Evolutionary conservation across 805 yeast genomes (phyloP), one percentile per base, ranked within the genome.

Genomic region (Crinitomyces ghanaensis): DNA sequence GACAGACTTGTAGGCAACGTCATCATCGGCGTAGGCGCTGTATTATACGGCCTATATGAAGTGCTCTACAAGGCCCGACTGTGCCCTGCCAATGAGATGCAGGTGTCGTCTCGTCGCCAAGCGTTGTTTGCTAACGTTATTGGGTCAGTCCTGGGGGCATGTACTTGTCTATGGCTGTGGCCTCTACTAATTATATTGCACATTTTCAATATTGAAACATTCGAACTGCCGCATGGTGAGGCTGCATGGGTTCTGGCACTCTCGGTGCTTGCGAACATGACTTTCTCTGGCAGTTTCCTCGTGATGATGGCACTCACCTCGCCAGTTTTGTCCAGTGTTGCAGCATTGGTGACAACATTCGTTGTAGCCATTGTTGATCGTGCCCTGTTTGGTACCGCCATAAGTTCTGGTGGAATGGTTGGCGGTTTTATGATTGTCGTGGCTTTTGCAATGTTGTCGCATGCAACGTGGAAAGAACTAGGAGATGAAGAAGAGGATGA

Each of bases 291-390:
- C 5, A 63, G 79, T 20, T 83, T 84, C 44, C 62, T 83, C 38
- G 68, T 84, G 2, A 59, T 83, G 42, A 80, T 83, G 80, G 76
- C 93, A 0, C 65, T 83, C 36, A 83, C 95, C 0, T 75, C 81
- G 3, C 95, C 95, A 0, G 93, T 84, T 2, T 60, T 84, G 27
- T 78, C 91, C 2, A 54, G 63, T n/a, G 73, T 69, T 5, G 66
- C 77, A 21, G 70, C 84, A 0, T 59, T 83, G 37, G 64, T 83
- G 31, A 81, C 94, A 0, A 84, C 85, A 14, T 66, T 83, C 41
- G 53, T 83, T 34, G 91, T 84, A 28, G 93, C 94, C 0, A 32
- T 80, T 1, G 74, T 74, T 14, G 94, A 83, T 50, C 80, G 79
- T 76, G 34, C 67, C 0, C 44, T 78, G 6, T 79, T 78, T 56